Evolutionary conservation across 2,329 filamentous ascomycete genomes (phyloP).

Genomic region (Monilinia aucupariae): DNA sequence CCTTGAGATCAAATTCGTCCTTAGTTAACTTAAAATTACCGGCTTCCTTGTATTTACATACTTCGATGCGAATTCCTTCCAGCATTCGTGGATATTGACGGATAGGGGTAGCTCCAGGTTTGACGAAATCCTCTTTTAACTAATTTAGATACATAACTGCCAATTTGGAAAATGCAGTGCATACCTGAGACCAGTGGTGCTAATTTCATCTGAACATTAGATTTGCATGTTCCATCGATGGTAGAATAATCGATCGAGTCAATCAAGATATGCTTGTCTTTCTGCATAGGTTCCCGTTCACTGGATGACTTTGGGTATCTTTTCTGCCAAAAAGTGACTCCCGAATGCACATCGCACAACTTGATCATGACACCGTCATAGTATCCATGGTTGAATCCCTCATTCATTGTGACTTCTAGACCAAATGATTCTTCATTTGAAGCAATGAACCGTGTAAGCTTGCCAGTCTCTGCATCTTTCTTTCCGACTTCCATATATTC

Average conservation of each 20-base stretch:
- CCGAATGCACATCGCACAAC: neutral
- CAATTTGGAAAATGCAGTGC: neutral
- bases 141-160: neutral
- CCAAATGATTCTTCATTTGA: neutral
- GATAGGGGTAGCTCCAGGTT: neutral
- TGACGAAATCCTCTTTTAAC: neutral
- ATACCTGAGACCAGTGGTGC: neutral
- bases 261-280: neutral
- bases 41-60: slow-evolving; percentile 6
- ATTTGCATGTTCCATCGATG: neutral
- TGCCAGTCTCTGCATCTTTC: neutral
- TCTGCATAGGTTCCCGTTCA: neutral
- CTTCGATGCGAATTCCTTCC: neutral
- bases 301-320: neutral
- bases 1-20: neutral
- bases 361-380: slow-evolving; percentile 2
- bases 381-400: neutral
- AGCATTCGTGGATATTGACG: neutral
- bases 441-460: slow-evolving; percentile 2
- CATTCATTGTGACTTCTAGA: neutral
- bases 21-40: neutral
- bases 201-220: neutral
- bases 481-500: slow-evolving; percentile 13
- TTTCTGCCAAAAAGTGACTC: neutral
- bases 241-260: neutral